Evolutionary conservation across 2,329 filamentous ascomycete species (phyloP), one percentile per base, ranked within the genome.

Genomic region (Fusarium floridanum): DNA sequence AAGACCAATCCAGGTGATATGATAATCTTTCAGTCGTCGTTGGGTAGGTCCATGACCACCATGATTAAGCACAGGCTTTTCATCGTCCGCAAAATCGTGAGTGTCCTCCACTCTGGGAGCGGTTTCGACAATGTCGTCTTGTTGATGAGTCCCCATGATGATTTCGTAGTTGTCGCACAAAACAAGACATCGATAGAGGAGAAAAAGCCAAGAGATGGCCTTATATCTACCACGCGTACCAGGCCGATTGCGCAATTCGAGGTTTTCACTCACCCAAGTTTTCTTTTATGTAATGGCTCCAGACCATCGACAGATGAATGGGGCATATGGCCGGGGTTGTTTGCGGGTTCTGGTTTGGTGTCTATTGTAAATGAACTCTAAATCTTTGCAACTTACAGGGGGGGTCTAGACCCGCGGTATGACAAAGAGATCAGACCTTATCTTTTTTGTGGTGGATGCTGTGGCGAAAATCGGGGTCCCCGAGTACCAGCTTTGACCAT

Each of bases 1-100:
- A 17, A 78, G 72, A 24, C 76, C 75, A 8, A 78, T 78, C 74
- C 77, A 78, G 0, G 76, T 78, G 27, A 78, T 72, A 14, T 78
- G 76, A 14, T 78, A 78, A 2, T 67, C 68, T 6, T 77, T 76
- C 34, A 78, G 41, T 1, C 76, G 65, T 43, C 76, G 65, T 20
- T 78, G 76, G 0, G 76, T 78, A 36, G 76, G 66, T 0, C 72
- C 76, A 14, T 78, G 76, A 0, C 76, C 76, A 5, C 76, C 76
- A 3, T 68, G 67, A 27, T 76, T 78, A 16, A 78, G 76, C 36
- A 78, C 67, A 6, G 72, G 76, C 50, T 73, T 69, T 14, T 75
- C 45, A 48, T 73, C 63, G 5, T 66, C 63, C 0, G 57, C n/a
- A 7, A 63, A 50, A 6, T 34, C 22, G 2, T 55, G 60, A n/a